phyloP scores from a whole-genome alignment of 352 stramenopile genomes.

The Phytopythium chamaehyphon region DNA sequence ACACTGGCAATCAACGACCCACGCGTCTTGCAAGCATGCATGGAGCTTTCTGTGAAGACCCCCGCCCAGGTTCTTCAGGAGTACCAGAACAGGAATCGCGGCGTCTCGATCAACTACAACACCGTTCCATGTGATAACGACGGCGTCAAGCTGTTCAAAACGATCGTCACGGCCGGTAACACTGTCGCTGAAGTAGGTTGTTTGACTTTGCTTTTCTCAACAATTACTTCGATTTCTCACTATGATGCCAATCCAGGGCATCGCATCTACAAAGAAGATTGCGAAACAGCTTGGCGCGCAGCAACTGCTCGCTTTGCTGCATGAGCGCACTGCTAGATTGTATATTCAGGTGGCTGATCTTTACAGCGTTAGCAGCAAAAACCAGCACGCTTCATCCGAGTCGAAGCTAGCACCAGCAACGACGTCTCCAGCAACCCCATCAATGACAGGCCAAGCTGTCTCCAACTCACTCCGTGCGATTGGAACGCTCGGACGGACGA shows the following conservation, averaged over 20 bases:
- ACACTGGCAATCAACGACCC: conserved; percentile 52
- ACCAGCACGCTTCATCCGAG: too few relatives aligned
- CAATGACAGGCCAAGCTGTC: conserved; percentile 4
- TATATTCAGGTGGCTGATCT: conserved; percentile 70
- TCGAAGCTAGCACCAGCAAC: too few relatives aligned
- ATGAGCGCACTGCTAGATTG: conserved; percentile 38
- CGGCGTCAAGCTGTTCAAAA: conserved; percentile 74
- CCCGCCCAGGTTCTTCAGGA: conserved; percentile 83
- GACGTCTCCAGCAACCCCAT: too few relatives aligned
- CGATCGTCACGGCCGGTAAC: conserved; percentile 64
- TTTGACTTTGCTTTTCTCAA: too few relatives aligned
- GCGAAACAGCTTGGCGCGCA: conserved; percentile 79
- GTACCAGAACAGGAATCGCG: conserved; percentile 78
- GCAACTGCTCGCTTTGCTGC: conserved; percentile 58
- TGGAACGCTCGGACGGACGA: conserved; percentile 1
- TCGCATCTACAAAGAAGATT: conserved; percentile 77
- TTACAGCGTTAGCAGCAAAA: conserved; percentile 31
- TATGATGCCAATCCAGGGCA: conserved; percentile 24
- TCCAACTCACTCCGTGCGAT: conserved; percentile 7
- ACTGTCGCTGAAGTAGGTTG: conserved; percentile 53
- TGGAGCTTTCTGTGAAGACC: conserved; percentile 78
- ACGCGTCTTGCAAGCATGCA: conserved; percentile 67
- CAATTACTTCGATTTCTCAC: not conserved
- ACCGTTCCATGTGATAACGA: conserved; percentile 48
- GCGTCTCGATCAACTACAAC: conserved; percentile 82